These are phyloP conservation scores for Phytophthora sojae DNA, from an alignment of 352 stramenopile species.

Conservation along the genomic window DNA sequence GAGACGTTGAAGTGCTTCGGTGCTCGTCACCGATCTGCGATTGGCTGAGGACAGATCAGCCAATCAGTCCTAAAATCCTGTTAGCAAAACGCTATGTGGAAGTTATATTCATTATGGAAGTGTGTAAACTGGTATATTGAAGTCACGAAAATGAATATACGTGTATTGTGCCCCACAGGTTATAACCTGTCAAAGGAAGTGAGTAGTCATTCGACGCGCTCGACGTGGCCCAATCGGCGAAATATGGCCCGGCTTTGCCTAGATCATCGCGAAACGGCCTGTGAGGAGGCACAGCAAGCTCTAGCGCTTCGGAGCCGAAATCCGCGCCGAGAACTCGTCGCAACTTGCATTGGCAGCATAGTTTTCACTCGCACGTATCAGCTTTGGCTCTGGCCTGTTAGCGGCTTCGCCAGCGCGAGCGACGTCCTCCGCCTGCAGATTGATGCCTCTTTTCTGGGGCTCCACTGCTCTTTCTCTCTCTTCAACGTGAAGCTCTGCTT, in stretches of 20 bases:
- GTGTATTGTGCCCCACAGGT: too few relatives aligned
- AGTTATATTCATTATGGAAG: not conserved
- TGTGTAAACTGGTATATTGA: too few relatives aligned
- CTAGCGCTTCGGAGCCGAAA: not conserved
- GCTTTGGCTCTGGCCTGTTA: not conserved
- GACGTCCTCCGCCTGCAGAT: not conserved
- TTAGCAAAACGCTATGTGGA: not conserved
- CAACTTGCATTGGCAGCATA: not conserved
- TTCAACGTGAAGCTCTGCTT: constrained; percentile 9
- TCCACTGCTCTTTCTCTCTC: constrained; percentile 20
- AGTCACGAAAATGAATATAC: too few relatives aligned
- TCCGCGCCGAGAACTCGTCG: not conserved
- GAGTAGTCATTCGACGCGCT: not conserved
- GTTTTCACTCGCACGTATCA: not conserved
- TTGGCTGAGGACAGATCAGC: not conserved
- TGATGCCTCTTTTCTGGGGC: constrained; percentile 14
- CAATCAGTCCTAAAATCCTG: not conserved
- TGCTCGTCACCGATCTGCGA: not conserved
- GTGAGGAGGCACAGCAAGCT: not conserved
- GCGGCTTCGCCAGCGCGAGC: not conserved
- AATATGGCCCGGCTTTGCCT: not conserved
- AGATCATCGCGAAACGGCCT: not conserved
- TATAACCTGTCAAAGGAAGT: not conserved
- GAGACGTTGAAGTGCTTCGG: constrained; percentile 4
- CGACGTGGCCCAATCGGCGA: not conserved